Evolutionary conservation across 805 yeast genomes (phyloP).

Genomic region (Starmerella etchellsii): DNA sequence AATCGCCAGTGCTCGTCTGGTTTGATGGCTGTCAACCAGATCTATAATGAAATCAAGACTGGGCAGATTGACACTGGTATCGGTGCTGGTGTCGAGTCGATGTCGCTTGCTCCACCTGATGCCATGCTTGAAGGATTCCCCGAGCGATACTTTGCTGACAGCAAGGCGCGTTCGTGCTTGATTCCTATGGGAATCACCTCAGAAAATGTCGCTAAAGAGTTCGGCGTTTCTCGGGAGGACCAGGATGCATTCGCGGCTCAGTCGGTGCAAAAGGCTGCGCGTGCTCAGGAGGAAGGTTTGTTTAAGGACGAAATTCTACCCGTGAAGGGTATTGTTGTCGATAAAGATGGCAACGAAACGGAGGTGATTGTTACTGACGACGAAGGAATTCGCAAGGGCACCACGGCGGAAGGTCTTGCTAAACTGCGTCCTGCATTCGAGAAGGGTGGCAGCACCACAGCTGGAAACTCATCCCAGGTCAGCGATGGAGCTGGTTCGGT

Average conservation of each 20-base stretch:
- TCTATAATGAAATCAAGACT: slow-evolving; percentile 42
- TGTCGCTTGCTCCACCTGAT: slow-evolving; percentile 84
- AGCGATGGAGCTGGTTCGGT: slow-evolving; percentile 94
- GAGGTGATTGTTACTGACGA: slow-evolving; percentile 48
- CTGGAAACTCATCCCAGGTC: slow-evolving; percentile 94
- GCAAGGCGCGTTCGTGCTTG: slow-evolving; percentile 57
- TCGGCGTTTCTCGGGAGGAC: slow-evolving; percentile 46
- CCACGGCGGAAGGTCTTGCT: slow-evolving; percentile 60
- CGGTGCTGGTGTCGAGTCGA: slow-evolving; percentile 88
- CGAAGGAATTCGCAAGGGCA: slow-evolving; percentile 84
- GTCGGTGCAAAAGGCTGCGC: slow-evolving; percentile 74
- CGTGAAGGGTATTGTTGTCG: slow-evolving; percentile 45
- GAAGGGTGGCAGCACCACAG: slow-evolving; percentile 75
- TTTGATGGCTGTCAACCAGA: slow-evolving; percentile 59
- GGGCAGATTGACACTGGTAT: slow-evolving; percentile 89
- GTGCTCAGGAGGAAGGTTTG: slow-evolving; percentile 55
- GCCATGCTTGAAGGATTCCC: slow-evolving; percentile 54
- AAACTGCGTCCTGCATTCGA: slow-evolving; percentile 80
- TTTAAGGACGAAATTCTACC: slow-evolving; percentile 87
- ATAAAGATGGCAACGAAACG: slow-evolving; percentile 45
- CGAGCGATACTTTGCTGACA: slow-evolving; percentile 29
- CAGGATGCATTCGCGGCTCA: slow-evolving; percentile 86
- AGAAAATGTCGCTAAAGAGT: slow-evolving; percentile 73
- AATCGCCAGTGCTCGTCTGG: slow-evolving; percentile 96
- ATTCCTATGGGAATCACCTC: slow-evolving; percentile 96